Evolutionary conservation across 83 land plant species (phyloP).

Genomic region (Larix sibirica): DNA sequence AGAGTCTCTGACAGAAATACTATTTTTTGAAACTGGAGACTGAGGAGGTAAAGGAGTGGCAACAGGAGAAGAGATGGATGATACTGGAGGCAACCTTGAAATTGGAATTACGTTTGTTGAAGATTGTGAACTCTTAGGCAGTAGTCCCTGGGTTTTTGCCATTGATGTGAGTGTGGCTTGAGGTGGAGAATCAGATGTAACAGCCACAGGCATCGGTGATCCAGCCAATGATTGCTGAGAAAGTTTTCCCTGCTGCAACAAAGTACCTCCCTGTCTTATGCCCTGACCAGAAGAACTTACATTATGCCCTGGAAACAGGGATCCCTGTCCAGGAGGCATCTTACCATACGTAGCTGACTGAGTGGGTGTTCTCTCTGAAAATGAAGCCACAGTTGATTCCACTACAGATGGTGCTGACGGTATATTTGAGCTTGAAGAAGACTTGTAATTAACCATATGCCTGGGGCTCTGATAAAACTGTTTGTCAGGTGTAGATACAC

Average conservation of each 20-base stretch:
- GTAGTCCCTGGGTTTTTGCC: not conserved
- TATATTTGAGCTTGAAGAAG: conserved; percentile 2
- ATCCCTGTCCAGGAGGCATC: not conserved
- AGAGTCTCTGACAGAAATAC: not conserved
- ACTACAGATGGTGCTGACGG: not conserved
- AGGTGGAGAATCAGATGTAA: conserved; percentile 1
- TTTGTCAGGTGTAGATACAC: not conserved
- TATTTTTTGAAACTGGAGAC: conserved; percentile 7
- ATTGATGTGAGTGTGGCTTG: not conserved
- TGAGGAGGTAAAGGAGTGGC: not conserved
- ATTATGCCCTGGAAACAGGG: not conserved
- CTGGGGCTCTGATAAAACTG: conserved; percentile 8
- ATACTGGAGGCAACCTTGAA: not conserved
- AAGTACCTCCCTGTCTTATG: conserved; percentile 3
- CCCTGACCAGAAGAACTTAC: not conserved
- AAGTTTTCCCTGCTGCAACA: not conserved
- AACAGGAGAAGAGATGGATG: conserved; percentile 13
- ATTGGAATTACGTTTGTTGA: not conserved
- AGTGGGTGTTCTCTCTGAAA: not conserved
- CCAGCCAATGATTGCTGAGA: conserved; percentile 9
- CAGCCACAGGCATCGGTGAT: not conserved
- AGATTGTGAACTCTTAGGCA: not conserved
- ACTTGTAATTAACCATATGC: conserved; percentile 2
- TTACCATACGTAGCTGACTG: not conserved
- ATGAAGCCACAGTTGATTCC: conserved; percentile 1